Base-by-base conservation (phyloP, 331 rosid genomes). In the Rhamnella rubrinervis region DNA sequence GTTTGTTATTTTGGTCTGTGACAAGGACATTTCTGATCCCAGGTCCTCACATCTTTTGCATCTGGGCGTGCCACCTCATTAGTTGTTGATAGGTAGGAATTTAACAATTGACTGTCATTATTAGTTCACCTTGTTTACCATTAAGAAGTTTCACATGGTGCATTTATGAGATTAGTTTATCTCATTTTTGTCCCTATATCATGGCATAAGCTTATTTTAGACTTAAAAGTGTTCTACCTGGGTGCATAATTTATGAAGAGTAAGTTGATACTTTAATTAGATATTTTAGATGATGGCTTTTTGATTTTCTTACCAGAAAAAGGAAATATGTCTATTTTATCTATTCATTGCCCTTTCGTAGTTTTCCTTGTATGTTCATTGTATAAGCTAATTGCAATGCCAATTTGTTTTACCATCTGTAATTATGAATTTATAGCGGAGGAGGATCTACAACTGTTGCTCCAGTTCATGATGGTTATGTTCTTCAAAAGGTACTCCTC, bases 391-490 rank as follows among this genome's bases (percentile, higher is more conserved):
- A 44, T 59, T 51, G 52, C 46, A 63, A 66, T 40, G 55, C 82
- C 80, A 66, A 82, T 59, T 38, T 71, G 65, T 77, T 19, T 63
- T 78, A 64, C 81, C 71, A 49, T 1, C 69, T 37, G 28, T 58
- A 70, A 56, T 75, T 55, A 16, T 51, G 26, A 68, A 61, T 74
- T 72, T 46, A 31, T 87, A 95, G 99, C 65, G 99, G 99, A 38
- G 99, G 99, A 71, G 99, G 97, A 77, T 95, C 99, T 51, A 95
- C 96, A 37, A 91, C 97, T 59, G 86, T 95, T 80, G 99, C 95
- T 62, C 96, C 99, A 12, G 99, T 95, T 61, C 97, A 91, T 81
- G 99, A 95, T 79, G 99, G 99, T 55, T 95, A 89, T 79, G 96
- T 95, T 83, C 89, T 95, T 79, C 99, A 89, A 73, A 95, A 95